Base-by-base conservation (phyloP, 2,329 filamentous ascomycete genomes). In the Fusarium papillatum region DNA sequence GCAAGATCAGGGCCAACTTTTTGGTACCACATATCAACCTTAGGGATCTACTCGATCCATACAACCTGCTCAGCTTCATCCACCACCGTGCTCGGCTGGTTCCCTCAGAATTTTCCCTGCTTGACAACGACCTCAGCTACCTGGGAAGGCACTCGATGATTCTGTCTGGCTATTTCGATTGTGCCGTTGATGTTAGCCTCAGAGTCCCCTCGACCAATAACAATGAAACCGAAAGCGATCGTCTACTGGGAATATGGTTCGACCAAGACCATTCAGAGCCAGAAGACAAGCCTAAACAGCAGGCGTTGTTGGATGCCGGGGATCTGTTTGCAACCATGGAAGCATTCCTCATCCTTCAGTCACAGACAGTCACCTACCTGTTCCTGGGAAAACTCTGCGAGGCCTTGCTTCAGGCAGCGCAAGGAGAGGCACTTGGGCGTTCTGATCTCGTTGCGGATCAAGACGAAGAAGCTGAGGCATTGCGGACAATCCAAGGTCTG, bases 21-120 rank as follows among this genome's bases (percentile, higher is more conserved):
- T 68, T 80, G 22, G 77, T 74, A 7, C 72, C 78, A 4, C 77
- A 80, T 31, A 76, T 80, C 46, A 79, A 78, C 36, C 31, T 69
- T 14, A 43, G 63, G 7, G 78, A 80, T 29, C 59, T 80, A 13
- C 46, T 48, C 2, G 64, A 75, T 22, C 70, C 72, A 2, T n/a
- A 31, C 8, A 72, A 76, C 31, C 65, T 80, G 22, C 66, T 78
- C 55, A 68, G 26, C 5, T 80, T 80, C 39, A 76, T 80, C 31
- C 75, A 80, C 36, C 39, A 68, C 43, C 76, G 78, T 7, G 76
- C 66, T 26, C 72, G 75, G 38, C 22, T 64, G 34, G 22, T 24
- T 9, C 78, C 68, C 5, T 26, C 26, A 5, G 53, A 68, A 5
- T 80, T 73, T 55, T 55, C 61, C 8, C 57, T 26, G 16, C 13